Evolutionary conservation across 441 rosid species (phyloP), one percentile per base, ranked within the genome.

Genomic region (Gossypium gossypioides): DNA sequence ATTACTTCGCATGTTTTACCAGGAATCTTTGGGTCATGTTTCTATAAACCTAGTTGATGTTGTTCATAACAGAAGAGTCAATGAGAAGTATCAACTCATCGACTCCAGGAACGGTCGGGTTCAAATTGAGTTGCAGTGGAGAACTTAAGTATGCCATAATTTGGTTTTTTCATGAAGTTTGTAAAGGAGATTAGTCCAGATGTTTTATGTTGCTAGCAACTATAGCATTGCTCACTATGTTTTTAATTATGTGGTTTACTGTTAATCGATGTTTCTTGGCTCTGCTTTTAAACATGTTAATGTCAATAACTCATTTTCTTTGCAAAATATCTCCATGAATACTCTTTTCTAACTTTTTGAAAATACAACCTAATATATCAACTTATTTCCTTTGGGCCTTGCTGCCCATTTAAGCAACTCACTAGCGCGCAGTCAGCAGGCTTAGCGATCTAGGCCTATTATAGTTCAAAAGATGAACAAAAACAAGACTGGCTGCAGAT

Each of bases 91-190:
- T 79, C 82, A 87, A 82, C 81, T 89, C 21, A 87, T 87, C 44
- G 91, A 87, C 75, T 89, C 94, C 7, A 86, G 84, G 82, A 89
- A 87, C 18, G 94, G 91, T 29, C 81, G 84, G 77, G 75, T 87
- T 60, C 91, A 89, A 64, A 81, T 89, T 29, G 91, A 89, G 79
- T 78, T 89, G 81, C 94, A 89, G 62, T 89, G 90, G 94, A 86
- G 90, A 82, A 79, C 88, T 32, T 85, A 79, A 29, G 60, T 74
- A 21, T 19, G 61, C n/a, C 3, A 6, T 24, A 16, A 24, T 2
- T 21, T 32, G 12, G 34, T 48, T 66, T 60, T 25, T 1, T 48
- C 15, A n/a, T 3, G 3, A 74, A 13, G 10, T 25, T 59, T 72
- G 52, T 13, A 8, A 16, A 72, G 59, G 8, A 63, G 21, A 12